Percentiles rank a stretch among this genome's conserved stretches.
Conservation (phyloP, 805 yeast genomes). For the Cyberlindnera suaveolens region DNA sequence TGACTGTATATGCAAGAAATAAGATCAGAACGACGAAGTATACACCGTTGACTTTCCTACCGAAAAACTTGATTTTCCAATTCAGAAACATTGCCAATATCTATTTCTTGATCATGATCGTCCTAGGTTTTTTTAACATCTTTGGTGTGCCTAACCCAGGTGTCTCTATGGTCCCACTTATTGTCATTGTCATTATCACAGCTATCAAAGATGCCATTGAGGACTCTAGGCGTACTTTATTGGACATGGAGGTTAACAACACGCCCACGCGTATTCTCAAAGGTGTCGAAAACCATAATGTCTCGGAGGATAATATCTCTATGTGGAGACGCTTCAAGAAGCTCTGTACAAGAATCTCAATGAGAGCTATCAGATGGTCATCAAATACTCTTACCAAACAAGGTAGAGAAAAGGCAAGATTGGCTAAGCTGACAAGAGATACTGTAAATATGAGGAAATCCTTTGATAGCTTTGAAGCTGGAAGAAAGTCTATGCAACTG, state of each 20-base stretch:
- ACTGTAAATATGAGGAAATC: conserved; percentile 29
- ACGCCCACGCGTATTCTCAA: conserved; percentile 60
- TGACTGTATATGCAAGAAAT: conserved; percentile 67
- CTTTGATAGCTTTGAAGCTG: conserved; percentile 31
- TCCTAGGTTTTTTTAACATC: conserved; percentile 70
- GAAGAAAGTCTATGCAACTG: conserved; percentile 23
- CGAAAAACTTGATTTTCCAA: conserved; percentile 76
- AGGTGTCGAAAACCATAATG: conserved; percentile 53
- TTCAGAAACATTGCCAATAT: conserved; percentile 87
- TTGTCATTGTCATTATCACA: conserved; percentile 69
- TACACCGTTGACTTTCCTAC: conserved; percentile 83
- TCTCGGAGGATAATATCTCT: conserved; percentile 56
- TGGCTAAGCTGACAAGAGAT: conserved; percentile 21
- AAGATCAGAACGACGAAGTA: conserved; percentile 94
- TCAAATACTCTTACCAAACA: conserved; percentile 24
- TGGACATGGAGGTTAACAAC: conserved; percentile 73
- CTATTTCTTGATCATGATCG: conserved; percentile 73
- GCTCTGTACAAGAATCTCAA: conserved; percentile 28
- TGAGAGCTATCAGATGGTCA: conserved; percentile 5
- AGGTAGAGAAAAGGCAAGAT: conserved; percentile 30
- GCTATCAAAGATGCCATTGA: conserved; percentile 78
- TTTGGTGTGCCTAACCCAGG: conserved; percentile 82
- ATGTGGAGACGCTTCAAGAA: conserved; percentile 69
- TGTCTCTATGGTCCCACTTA: conserved; percentile 67
- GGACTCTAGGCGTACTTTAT: conserved; percentile 66